phyloP scores from a whole-genome alignment of 1,139 yeast species.

The Yamadazyma kanchanaburiensis region DNA sequence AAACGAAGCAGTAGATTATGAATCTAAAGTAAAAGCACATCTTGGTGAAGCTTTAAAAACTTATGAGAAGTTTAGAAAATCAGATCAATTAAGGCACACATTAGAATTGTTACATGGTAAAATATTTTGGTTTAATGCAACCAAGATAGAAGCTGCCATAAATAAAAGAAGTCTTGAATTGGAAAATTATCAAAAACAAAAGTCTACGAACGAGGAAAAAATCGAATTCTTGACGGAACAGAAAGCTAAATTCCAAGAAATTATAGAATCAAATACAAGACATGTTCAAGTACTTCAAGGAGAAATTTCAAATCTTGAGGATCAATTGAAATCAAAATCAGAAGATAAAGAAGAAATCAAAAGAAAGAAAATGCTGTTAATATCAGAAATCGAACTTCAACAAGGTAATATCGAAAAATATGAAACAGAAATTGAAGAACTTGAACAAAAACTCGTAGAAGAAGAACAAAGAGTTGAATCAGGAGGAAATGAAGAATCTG shows the following conservation, averaged over 20 bases:
- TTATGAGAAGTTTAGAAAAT: slow-evolving; percentile 38
- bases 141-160: slow-evolving; percentile 27
- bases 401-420: slow-evolving; percentile 1
- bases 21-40: slow-evolving; percentile 24
- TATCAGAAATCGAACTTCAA: slow-evolving; percentile 2
- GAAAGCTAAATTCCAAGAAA: neutral
- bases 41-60: slow-evolving; percentile 32
- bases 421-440: slow-evolving; percentile 1
- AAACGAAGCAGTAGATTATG: slow-evolving; percentile 25
- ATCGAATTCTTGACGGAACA: neutral
- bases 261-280: neutral
- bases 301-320: neutral
- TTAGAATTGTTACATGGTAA: slow-evolving; percentile 55
- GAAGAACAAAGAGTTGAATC: slow-evolving; percentile 3
- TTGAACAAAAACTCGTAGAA: slow-evolving; percentile 8
- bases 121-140: slow-evolving; percentile 59
- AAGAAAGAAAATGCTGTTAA: neutral
- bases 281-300: neutral
- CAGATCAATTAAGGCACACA: slow-evolving; percentile 40
- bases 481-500: neutral
- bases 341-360: neutral
- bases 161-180: slow-evolving; percentile 19
- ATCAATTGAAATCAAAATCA: neutral
- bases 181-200: neutral
- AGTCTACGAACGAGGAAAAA: neutral